Base-by-base conservation (phyloP, 2,329 filamentous ascomycete species). In the Nemania abortiva region DNA sequence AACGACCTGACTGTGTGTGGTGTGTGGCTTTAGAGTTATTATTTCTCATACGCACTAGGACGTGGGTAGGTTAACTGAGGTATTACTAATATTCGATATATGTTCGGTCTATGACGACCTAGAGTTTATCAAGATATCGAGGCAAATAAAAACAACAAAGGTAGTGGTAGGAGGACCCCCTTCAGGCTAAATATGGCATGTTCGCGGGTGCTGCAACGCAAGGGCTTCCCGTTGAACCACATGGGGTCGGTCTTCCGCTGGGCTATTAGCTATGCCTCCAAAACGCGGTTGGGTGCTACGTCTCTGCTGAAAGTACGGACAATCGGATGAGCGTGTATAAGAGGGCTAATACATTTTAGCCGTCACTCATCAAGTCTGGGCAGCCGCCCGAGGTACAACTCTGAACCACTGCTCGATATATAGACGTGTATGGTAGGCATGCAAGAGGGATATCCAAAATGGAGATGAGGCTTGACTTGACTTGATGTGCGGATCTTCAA, bases 101-200 rank as follows among this genome's bases (percentile, higher is more conserved):
- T 31, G 13, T 9, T 54, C 10, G 29, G 18, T 15, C 6, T 50
- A 27, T 10, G 31, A 52, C 7, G 29, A 15, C n/a, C 4, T 20
- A 29, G 15, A 10, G 31, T 10, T 15, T 42, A 58, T 3, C 54
- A 42, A 34, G 10, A 11, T 45, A 45, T 34, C 29, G n/a, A 27
- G 13, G 27, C 27, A 13, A 2, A 31, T 15, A 31, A 11, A 45
- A 7, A 31, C 42, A 22, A 45, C 18, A 18, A 56, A 42, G n/a
- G 9, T 29, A 34, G 22, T 60, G 42, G 9, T 29, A 58, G 53
- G 29, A 47, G 56, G 13, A 49, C 24, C 31, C 27, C 20, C 27
- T 59, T 66, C 37, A 69, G 66, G 66, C 63, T 69, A 66, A 69
- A 69, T 69, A 45, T 55, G 20, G 20, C 3, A 18, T 37, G 39